Base-by-base conservation (phyloP, 2,329 filamentous ascomycete genomes). In the Epichloe hybrida region DNA sequence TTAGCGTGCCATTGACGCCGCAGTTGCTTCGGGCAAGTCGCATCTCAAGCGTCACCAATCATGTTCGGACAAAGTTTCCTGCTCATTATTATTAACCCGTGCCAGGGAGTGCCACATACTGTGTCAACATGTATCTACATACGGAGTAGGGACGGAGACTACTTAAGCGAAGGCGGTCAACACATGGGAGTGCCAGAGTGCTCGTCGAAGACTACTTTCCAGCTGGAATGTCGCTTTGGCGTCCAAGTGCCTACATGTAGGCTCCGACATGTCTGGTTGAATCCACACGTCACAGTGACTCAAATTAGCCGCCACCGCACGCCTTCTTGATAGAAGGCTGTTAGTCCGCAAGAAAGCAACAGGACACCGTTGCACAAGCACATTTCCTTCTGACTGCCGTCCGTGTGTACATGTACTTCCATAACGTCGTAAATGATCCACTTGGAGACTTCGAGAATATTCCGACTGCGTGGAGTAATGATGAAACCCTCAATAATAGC, bases 401-500 rank as follows among this genome's bases (percentile, higher is more conserved):
- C n/a, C n/a, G n/a, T n/a, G n/a, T n/a, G n/a, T n/a, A n/a, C n/a
- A n/a, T n/a, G n/a, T 27, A 44, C 12, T 6, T 21, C 12, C 21
- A 34, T 12, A 17, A 31, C n/a, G 4, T 46, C 15, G 21, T 46
- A 15, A 15, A 12, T 36, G n/a, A n/a, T 46, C 15, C 36, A 13
- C 17, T 38, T 48, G 46, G 50, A 11, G 17, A 43, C 44, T 61
- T 61, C 58, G 57, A 59, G 58, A 61, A 61, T 57, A 59, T 62
- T 62, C 59, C 55, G 47, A 51, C 13, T 20, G 44, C 38, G 4
- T 31, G 27, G 17, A 31, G 27, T 15, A 21, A 48, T 31, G 21
- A 37, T 38, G 21, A 1, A 35, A 13, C 13, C 37, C 17, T 39
- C 15, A 17, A 39, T 3, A 31, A 8, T n/a, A n/a, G n/a, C 27